Base-by-base conservation (phyloP, 2,329 filamentous ascomycete species). In the Colletotrichum echinochloae region DNA sequence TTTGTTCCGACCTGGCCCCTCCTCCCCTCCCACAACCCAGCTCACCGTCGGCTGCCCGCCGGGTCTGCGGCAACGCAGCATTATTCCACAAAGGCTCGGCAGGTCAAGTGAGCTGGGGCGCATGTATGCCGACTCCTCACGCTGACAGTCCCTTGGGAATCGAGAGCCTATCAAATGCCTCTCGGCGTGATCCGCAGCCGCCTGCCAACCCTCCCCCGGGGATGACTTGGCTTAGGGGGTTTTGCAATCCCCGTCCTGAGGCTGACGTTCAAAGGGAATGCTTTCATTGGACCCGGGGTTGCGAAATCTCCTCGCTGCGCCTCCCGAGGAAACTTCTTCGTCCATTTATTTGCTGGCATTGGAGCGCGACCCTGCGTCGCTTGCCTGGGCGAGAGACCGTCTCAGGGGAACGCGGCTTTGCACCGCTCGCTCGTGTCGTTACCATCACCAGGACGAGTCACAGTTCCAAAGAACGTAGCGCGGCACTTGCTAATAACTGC, bases 41-140 rank as follows among this genome's bases (percentile, higher is more conserved):
- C n/a, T 23, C 20, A 16, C 35, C 37, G 16, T 60, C 20, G 41
- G 9, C 46, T 26, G 44, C n/a, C 28, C 39, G 61, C 46, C 46
- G 20, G 23, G 30, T n/a, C 30, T 48, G 61, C 49, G 41, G 26
- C 39, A 28, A 61, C n/a, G 33, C 30, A 44, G 26, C 60, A 55
- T 23, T 44, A 33, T 30, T 52, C 37, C 39, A 57, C 69, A 8
- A 65, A 37, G n/a, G 48, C 48, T 52, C 67, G 63, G 68, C 72
- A 73, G 60, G 68, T 75, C 74, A 73, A 79, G 77, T 78, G 76
- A 79, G 78, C 75, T 70, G 71, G 68, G 72, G 70, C 74, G 66
- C 74, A 76, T 77, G 77, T 77, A 74, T 48, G 70, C 75, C 66
- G 70, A 72, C 57, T 74, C 71, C 74, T n/a, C 65, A 46, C 52